Percentiles rank a stretch among this genome's conserved stretches.
Conservation (phyloP, 2,329 filamentous ascomycete species). For the Colletotrichum sp. region DNA sequence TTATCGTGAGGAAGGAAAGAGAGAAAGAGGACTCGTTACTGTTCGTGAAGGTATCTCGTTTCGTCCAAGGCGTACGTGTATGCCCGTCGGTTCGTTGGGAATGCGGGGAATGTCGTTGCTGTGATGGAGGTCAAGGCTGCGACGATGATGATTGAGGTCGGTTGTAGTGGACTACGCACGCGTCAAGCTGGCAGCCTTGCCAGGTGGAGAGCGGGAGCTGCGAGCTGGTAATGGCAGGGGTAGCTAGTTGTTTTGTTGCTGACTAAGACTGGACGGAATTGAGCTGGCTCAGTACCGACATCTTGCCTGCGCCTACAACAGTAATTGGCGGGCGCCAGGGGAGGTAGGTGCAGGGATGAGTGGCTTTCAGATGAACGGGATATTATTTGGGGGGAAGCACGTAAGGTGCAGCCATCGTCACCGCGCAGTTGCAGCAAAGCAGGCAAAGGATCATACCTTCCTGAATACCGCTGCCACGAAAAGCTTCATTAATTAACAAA, state of each 20-base stretch:
- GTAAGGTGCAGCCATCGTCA: slow-evolving; percentile 6
- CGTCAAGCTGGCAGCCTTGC: slow-evolving; percentile 60
- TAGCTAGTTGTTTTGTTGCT: slow-evolving; percentile 35
- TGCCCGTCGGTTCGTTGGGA: slow-evolving; percentile 18
- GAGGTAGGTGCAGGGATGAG: slow-evolving; percentile 10
- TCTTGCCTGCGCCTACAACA: not conserved
- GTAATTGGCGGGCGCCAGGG: slow-evolving; percentile 21
- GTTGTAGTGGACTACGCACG: slow-evolving; percentile 30
- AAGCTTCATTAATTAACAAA: not conserved
- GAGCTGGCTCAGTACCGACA: not conserved
- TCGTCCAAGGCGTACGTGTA: not conserved
- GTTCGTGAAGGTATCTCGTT: not conserved
- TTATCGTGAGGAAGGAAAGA: slow-evolving; percentile 9
- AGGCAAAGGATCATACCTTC: not conserved
- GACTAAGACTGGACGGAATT: slow-evolving; percentile 40
- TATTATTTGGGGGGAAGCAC: not conserved
- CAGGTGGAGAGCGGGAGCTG: slow-evolving; percentile 17
- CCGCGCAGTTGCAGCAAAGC: not conserved
- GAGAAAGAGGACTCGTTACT: not conserved
- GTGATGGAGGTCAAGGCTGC: slow-evolving; percentile 11
- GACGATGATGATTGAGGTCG: slow-evolving; percentile 30
- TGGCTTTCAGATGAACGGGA: slow-evolving; percentile 9
- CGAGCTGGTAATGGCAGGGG: slow-evolving; percentile 25
- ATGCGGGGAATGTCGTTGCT: slow-evolving; percentile 7
- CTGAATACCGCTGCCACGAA: not conserved